A percentile compares a stretch with the other conserved stretches of the same genome.
These are phyloP conservation scores for Rhodotorula sp. DNA, from an alignment of 1,284 basidiomycete species.

Conservation along the genomic window DNA sequence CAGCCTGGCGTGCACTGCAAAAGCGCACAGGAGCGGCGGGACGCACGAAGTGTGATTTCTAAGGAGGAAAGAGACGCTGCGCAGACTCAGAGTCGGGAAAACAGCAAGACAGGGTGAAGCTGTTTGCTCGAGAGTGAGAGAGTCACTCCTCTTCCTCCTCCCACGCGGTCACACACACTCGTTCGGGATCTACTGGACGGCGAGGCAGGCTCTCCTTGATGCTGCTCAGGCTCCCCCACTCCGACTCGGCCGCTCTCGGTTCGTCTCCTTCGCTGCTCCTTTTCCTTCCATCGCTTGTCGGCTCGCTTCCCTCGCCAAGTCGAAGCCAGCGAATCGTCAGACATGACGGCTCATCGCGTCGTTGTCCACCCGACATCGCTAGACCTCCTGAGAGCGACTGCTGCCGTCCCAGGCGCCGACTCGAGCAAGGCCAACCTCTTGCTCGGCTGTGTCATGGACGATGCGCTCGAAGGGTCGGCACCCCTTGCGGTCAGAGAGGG, in stretches of 20 bases:
- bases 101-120: neutral
- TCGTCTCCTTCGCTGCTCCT: neutral
- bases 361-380: neutral
- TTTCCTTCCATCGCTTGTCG: too few species aligned
- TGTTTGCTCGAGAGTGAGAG: neutral
- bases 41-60: conserved; percentile 1
- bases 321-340: too few species aligned
- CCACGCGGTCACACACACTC: neutral
- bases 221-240: neutral
- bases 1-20: neutral
- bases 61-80: too few species aligned
- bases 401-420: neutral
- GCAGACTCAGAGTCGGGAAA: too few species aligned
- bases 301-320: too few species aligned
- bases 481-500: too few species aligned
- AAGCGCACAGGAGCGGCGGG: neutral
- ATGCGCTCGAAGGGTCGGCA: neutral
- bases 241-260: neutral
- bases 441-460: conserved; percentile 1
- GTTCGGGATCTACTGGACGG: too few species aligned
- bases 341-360: neutral
- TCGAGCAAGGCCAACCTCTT: neutral
- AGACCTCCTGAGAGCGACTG: conserved; percentile 1
- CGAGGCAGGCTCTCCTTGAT: too few species aligned
- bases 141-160: neutral